phyloP scores from a whole-genome alignment of 2,329 filamentous ascomycete genomes.

The Monosporascus sp. region DNA sequence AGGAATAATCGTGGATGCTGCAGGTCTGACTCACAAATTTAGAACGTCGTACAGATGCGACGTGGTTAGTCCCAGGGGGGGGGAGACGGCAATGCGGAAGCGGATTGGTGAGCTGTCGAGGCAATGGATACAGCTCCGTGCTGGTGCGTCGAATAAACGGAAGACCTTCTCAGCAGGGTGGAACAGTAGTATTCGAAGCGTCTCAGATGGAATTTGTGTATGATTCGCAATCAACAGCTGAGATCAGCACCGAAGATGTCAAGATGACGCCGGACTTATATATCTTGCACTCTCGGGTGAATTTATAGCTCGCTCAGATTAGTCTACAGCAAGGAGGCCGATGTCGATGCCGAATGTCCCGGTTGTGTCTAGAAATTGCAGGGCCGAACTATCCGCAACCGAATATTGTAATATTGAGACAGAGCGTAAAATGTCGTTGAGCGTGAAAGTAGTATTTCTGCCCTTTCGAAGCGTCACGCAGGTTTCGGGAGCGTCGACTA shows the following conservation, averaged over 20 bases:
- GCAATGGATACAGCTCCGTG: constrained; percentile 21
- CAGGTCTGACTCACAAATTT: constrained; percentile 29
- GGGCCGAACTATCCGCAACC: not conserved
- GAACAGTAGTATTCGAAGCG: constrained; percentile 7
- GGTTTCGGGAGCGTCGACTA: constrained; percentile 23
- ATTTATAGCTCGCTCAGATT: too few relatives aligned
- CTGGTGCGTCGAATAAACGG: constrained; percentile 22
- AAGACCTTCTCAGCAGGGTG: constrained; percentile 11
- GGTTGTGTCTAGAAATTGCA: not conserved
- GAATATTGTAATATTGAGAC: not conserved
- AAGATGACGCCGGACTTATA: constrained; percentile 26
- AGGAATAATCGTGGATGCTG: constrained; percentile 12
- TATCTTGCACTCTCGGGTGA: constrained; percentile 11
- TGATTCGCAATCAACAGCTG: constrained; percentile 25
- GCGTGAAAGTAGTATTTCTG: too few relatives aligned
- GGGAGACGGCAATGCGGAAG: constrained; percentile 11
- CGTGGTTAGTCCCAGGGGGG: constrained; percentile 18
- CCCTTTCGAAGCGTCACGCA: constrained; percentile 21
- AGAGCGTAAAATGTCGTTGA: too few relatives aligned
- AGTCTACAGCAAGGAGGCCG: not conserved
- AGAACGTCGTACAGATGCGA: constrained; percentile 22
- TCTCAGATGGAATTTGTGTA: constrained; percentile 10
- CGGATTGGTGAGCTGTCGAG: constrained; percentile 24
- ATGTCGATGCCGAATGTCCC: not conserved
- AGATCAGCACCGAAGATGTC: constrained; percentile 28